Evolutionary conservation across 2,329 filamentous ascomycete species (phyloP).

Genomic region (Cladosporium sp.): DNA sequence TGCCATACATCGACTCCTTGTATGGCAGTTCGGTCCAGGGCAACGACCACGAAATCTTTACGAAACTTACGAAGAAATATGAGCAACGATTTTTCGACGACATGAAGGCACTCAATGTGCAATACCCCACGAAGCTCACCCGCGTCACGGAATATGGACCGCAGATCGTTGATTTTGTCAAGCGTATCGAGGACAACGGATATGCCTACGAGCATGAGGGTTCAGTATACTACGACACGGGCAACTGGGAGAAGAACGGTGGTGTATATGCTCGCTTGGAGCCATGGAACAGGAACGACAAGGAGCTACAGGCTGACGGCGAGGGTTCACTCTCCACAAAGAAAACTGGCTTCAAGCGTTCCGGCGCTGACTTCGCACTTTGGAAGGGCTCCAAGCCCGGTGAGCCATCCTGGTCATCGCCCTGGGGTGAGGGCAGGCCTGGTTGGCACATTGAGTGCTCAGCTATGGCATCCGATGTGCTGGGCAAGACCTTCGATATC

Average conservation of each 20-base stretch:
- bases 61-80: constrained; percentile 79
- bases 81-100: constrained; percentile 87
- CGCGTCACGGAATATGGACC: constrained; percentile 90
- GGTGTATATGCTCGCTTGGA: constrained; percentile 83
- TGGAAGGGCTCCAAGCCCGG: constrained; percentile 93
- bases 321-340: constrained; percentile 72
- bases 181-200: constrained; percentile 78
- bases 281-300: constrained; percentile 82
- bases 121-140: constrained; percentile 77
- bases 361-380: constrained; percentile 80
- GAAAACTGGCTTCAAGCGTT: constrained; percentile 64
- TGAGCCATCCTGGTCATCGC: constrained; percentile 85
- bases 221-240: constrained; percentile 89
- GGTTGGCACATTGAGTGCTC: constrained; percentile 98
- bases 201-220: constrained; percentile 73
- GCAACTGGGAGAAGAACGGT: constrained; percentile 77
- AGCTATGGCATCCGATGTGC: constrained; percentile 87
- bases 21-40: constrained; percentile 59
- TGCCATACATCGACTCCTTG: constrained; percentile 75
- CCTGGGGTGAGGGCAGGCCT: constrained; percentile 83
- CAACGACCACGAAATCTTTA: constrained; percentile 75
- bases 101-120: constrained; percentile 81
- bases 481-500: constrained; percentile 84
- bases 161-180: constrained; percentile 82
- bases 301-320: constrained; percentile 80